Conservation (phyloP, 1,284 basidiomycete genomes). For the Cystobasidiaceae sp. region DNA sequence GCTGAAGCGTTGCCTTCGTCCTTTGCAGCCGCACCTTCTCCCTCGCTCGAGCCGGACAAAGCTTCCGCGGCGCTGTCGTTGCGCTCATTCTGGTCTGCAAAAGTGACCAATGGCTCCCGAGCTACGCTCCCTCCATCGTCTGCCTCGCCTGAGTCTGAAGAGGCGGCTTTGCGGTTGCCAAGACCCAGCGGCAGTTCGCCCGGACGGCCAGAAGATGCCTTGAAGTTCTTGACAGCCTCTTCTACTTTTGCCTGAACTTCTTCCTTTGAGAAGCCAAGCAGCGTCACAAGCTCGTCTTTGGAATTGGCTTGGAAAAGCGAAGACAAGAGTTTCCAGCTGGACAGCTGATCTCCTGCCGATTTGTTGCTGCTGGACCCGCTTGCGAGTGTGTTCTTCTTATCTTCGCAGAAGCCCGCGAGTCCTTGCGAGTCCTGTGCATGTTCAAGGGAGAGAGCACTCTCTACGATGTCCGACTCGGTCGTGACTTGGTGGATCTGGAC, state of each 20-base stretch:
- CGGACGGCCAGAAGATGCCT: constrained; percentile 47
- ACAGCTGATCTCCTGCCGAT: constrained; percentile 46
- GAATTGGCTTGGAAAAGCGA: constrained; percentile 86
- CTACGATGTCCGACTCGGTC: constrained; percentile 71
- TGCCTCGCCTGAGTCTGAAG: constrained; percentile 22
- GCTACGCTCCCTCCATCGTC: constrained; percentile 39
- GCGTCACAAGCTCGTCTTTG: constrained; percentile 78
- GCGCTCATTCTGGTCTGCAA: constrained; percentile 60
- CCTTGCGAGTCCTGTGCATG: constrained; percentile 60
- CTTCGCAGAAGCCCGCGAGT: constrained; percentile 63
- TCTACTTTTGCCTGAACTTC: constrained; percentile 75
- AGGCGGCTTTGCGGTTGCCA: constrained; percentile 40
- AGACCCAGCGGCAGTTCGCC: constrained; percentile 23
- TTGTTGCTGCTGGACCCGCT: constrained; percentile 41
- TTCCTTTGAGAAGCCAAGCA: constrained; percentile 88
- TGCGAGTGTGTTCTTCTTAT: constrained; percentile 49
- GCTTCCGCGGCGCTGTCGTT: constrained; percentile 45
- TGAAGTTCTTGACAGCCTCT: constrained; percentile 71
- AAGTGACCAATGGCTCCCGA: constrained; percentile 68
- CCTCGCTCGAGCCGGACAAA: constrained; percentile 43
- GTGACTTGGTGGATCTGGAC: constrained; percentile 59
- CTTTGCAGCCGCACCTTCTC: constrained; percentile 51
- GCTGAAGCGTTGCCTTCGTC: constrained; percentile 43
- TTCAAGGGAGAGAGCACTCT: constrained; percentile 69
- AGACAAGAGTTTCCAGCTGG: constrained; percentile 77